Conservation (phyloP, 2,329 filamentous ascomycete genomes). For the Pyrenophora tritici-repentis region DNA sequence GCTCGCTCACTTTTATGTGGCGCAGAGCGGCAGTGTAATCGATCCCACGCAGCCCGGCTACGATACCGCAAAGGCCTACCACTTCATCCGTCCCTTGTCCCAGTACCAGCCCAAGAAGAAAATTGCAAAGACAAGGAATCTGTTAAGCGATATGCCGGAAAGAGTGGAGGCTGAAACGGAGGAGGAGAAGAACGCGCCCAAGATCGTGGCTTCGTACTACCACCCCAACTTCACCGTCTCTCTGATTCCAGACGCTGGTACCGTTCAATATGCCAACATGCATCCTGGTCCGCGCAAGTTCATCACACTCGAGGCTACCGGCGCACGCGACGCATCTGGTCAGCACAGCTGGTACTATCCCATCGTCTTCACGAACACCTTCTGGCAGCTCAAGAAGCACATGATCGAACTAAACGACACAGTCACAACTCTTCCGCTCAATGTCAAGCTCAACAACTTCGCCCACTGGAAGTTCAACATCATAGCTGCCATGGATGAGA, state of each 20-base stretch:
- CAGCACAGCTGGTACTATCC: slow-evolving; percentile 94
- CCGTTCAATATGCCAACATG: slow-evolving; percentile 67
- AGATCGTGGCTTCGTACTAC: slow-evolving; percentile 84
- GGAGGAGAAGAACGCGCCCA: slow-evolving; percentile 61
- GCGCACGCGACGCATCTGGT: slow-evolving; percentile 80
- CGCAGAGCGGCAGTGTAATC: slow-evolving; percentile 72
- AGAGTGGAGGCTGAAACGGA: slow-evolving; percentile 56
- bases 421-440: slow-evolving; percentile 77
- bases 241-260: slow-evolving; percentile 79
- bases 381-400: slow-evolving; percentile 92
- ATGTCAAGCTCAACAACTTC: slow-evolving; percentile 81
- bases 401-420: slow-evolving; percentile 94
- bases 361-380: slow-evolving; percentile 89
- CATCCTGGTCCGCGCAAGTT: slow-evolving; percentile 78
- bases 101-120: slow-evolving; percentile 93
- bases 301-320: slow-evolving; percentile 76
- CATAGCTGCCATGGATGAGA: slow-evolving; percentile 82
- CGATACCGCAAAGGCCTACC: slow-evolving; percentile 75
- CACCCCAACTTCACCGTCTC: slow-evolving; percentile 93
- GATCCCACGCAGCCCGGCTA: slow-evolving; percentile 76
- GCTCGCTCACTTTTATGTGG: slow-evolving; percentile 92
- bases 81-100: slow-evolving; percentile 84
- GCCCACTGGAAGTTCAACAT: slow-evolving; percentile 87
- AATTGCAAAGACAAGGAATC: slow-evolving; percentile 80
- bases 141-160: slow-evolving; percentile 63